phyloP scores from a whole-genome alignment of 2,329 filamentous ascomycete genomes.

The Hansfordia pulvinata region DNA sequence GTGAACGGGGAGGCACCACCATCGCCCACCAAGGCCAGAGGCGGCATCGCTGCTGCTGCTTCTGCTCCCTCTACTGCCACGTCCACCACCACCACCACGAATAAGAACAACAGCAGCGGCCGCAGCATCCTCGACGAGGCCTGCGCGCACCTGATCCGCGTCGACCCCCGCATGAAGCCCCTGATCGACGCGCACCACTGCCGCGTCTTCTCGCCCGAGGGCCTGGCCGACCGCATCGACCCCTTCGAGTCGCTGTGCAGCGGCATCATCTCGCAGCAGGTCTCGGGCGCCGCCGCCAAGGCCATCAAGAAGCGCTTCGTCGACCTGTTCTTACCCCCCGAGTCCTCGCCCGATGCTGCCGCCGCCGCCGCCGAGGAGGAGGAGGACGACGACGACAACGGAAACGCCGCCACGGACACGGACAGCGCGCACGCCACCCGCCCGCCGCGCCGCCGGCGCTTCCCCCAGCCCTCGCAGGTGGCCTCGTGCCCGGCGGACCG shows the following conservation, averaged over 20 bases:
- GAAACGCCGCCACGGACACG: conserved; percentile 2
- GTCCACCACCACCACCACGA: conserved; percentile 47
- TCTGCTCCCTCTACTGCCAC: conserved; percentile 22
- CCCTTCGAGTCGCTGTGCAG: conserved; percentile 74
- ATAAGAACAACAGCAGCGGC: too few species aligned
- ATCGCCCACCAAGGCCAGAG: conserved; percentile 30
- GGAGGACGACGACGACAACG: conserved; percentile 3
- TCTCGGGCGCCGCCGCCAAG: conserved; percentile 80
- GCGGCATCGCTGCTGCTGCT: conserved; percentile 23
- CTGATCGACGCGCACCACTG: conserved; percentile 67
- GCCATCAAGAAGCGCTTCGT: conserved; percentile 83
- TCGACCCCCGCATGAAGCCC: conserved; percentile 58
- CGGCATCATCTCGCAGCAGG: conserved; percentile 92
- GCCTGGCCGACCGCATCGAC: conserved; percentile 73
- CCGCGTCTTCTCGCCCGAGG: conserved; percentile 65
- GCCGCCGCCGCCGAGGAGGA: conserved; percentile 8
- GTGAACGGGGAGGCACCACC: conserved; percentile 27
- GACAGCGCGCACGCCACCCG: too few species aligned
- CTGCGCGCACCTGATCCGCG: conserved; percentile 55
- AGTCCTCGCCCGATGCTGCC: not conserved
- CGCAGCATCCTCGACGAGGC: conserved; percentile 69
- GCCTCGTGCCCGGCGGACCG: conserved; percentile 45
- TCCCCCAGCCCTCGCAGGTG: conserved; percentile 68
- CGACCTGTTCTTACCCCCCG: conserved; percentile 42
- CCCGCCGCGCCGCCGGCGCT: conserved; percentile 21